A percentile compares a stretch with the other conserved stretches of the same genome.
Conservation (phyloP, 73 alveolate species). For the Paramecium bursaria region DNA sequence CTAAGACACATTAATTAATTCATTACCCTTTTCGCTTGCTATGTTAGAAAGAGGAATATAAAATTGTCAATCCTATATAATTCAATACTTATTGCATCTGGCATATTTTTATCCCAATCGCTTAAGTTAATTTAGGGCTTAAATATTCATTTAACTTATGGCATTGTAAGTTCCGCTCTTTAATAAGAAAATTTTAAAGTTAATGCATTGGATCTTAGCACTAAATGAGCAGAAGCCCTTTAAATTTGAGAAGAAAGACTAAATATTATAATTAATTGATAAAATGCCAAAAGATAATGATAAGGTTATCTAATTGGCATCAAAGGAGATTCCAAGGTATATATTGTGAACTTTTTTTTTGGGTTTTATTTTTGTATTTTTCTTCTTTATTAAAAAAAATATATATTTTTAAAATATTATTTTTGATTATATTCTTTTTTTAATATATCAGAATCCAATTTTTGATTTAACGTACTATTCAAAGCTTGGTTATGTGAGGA, state of each 20-base stretch:
- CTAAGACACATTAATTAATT: not conserved
- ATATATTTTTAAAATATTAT: no score
- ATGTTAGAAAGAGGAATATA: not conserved
- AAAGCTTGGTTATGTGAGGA: slow-evolving; percentile 39
- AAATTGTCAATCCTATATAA: not conserved
- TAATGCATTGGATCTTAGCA: slow-evolving; percentile 25
- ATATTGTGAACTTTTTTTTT: not conserved
- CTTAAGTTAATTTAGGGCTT: not conserved
- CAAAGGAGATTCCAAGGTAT: not conserved
- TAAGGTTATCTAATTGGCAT: slow-evolving; percentile 11
- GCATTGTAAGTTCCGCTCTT: slow-evolving; percentile 3
- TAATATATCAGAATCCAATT: slow-evolving; percentile 52
- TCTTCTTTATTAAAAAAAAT: no score
- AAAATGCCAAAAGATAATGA: slow-evolving; percentile 21
- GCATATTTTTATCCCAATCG: slow-evolving; percentile 28
- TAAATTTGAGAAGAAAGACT: slow-evolving; percentile 34
- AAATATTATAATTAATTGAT: slow-evolving; percentile 7
- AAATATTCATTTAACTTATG: slow-evolving; percentile 16
- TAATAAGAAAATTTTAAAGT: slow-evolving; percentile 13
- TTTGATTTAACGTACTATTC: slow-evolving; percentile 52
- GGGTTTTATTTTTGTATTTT: not conserved
- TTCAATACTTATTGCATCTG: slow-evolving; percentile 20
- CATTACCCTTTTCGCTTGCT: not conserved
- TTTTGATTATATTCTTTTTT: no score
- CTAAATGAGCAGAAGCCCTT: slow-evolving; percentile 30